Evolutionary conservation across 2,329 filamentous ascomycete genomes (phyloP).

Genomic region (Whalleya microplaca): DNA sequence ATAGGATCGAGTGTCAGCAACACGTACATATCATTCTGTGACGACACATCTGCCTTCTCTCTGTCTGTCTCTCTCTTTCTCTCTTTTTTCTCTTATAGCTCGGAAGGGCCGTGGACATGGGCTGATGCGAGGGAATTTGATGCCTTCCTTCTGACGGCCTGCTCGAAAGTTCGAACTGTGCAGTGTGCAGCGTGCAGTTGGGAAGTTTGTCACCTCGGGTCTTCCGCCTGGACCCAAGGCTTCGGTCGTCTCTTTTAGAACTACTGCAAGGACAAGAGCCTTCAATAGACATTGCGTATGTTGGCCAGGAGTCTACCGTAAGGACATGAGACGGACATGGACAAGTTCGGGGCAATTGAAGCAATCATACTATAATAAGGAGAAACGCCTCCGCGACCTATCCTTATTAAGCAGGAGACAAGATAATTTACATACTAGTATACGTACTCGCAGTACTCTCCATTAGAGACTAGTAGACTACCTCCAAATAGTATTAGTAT

Average conservation of each 20-base stretch:
- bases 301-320: background rate
- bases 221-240: conserved; percentile 16
- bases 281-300: too few species aligned
- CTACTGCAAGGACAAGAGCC: too few species aligned
- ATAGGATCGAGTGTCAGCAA: conserved; percentile 17
- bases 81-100: conserved; percentile 2
- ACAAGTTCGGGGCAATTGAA: conserved; percentile 13
- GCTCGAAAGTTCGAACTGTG: too few species aligned
- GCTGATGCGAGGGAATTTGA: background rate
- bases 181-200: background rate
- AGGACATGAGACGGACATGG: background rate
- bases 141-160: too few species aligned
- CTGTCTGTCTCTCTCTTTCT: too few species aligned
- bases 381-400: conserved; percentile 8
- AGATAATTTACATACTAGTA: background rate
- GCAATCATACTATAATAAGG: conserved; percentile 5
- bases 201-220: background rate
- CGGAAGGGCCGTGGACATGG: conserved; percentile 10
- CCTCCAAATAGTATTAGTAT: too few species aligned
- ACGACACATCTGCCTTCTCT: conserved; percentile 1
- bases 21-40: conserved; percentile 10
- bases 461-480: background rate
- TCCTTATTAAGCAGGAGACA: background rate
- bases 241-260: conserved; percentile 8
- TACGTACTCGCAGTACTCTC: background rate